phyloP scores from a whole-genome alignment of 1,284 basidiomycete species.

The Cutaneotrichosporon mucoides region DNA sequence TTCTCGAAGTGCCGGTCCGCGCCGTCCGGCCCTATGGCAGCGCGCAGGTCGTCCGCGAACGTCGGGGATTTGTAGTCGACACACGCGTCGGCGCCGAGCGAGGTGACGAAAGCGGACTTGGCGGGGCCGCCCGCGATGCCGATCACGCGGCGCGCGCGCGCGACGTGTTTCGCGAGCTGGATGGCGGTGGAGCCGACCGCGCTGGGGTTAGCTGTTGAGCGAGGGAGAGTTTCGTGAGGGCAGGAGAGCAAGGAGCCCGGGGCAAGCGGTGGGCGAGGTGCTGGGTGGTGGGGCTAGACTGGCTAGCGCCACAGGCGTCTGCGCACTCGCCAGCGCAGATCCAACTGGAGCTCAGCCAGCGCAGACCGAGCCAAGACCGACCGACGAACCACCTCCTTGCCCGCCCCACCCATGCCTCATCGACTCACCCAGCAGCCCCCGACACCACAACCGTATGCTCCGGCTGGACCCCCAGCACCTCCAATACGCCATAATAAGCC shows the following conservation, averaged over 20 bases:
- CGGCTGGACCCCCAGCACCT: conserved; percentile 38
- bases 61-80: conserved; percentile 48
- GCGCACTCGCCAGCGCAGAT: too few species aligned
- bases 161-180: conserved; percentile 46
- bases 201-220: conserved; percentile 12
- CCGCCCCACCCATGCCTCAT: too few species aligned
- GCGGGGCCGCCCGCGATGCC: conserved; percentile 53
- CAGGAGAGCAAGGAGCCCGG: too few species aligned
- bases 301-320: too few species aligned
- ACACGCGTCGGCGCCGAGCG: conserved; percentile 52
- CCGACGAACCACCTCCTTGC: too few species aligned
- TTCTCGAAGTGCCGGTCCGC: conserved; percentile 46
- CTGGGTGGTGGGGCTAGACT: too few species aligned
- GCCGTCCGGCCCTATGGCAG: conserved; percentile 20
- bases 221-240: too few species aligned
- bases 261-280: too few species aligned
- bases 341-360: too few species aligned
- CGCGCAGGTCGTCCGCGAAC: conserved; percentile 7
- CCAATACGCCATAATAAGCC: conserved; percentile 40
- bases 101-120: conserved; percentile 51
- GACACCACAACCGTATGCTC: conserved; percentile 47
- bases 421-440: conserved; percentile 42
- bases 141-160: conserved; percentile 50
- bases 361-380: too few species aligned
- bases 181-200: conserved; percentile 36